Percentiles rank a stretch among this genome's conserved stretches.
phyloP scores from a whole-genome alignment of 1,284 basidiomycete species.

The Amylostereum areolatum region DNA sequence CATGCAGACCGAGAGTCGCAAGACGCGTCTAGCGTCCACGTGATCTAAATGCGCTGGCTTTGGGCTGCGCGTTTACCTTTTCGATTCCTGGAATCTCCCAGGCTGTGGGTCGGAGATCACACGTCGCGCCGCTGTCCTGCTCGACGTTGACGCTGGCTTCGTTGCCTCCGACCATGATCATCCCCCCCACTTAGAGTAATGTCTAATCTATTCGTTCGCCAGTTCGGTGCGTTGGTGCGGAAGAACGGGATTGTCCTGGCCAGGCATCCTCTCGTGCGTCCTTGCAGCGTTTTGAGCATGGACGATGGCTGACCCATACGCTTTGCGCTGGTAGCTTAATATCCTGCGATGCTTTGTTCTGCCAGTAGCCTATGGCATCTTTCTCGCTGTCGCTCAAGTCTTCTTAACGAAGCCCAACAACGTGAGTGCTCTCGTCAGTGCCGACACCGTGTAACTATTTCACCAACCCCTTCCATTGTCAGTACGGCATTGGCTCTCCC shows the following conservation, averaged over 20 bases:
- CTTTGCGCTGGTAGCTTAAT: conserved; percentile 41
- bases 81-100: too few relatives aligned
- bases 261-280: background rate
- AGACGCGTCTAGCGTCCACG: background rate
- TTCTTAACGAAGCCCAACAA: conserved; percentile 53
- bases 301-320: background rate
- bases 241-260: conserved; percentile 2
- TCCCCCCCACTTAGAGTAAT: too few relatives aligned
- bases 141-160: too few relatives aligned
- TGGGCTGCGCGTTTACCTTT: too few relatives aligned
- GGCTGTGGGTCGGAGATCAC: too few relatives aligned
- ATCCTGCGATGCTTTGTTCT: conserved; percentile 60
- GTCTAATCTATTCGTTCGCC: background rate
- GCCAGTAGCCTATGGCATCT: conserved; percentile 65
- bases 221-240: background rate
- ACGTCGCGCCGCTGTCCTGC: too few relatives aligned
- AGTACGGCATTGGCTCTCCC: conserved; percentile 65
- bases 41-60: too few relatives aligned
- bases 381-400: conserved; percentile 58
- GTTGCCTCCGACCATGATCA: too few relatives aligned
- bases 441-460: background rate
- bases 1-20: too few relatives aligned
- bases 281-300: background rate
- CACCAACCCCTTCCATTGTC: conserved; percentile 1
- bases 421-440: conserved; percentile 27